These are phyloP conservation scores for Hsuehochloa calcarea DNA, from an alignment of 176 grass and related monocot genomes.

Conservation along the genomic window DNA sequence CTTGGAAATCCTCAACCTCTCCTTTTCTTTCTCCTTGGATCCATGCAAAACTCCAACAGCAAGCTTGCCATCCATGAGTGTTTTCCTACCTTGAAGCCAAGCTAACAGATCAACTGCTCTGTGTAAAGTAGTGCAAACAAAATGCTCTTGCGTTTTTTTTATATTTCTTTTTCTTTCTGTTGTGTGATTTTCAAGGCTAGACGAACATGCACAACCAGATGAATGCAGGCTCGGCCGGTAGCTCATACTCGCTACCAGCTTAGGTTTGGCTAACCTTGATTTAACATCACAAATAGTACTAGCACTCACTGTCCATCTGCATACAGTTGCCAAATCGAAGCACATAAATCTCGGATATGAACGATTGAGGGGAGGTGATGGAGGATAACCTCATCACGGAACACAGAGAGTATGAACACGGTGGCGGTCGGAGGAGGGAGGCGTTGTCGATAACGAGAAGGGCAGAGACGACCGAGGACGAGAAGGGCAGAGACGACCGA, in stretches of 20 bases:
- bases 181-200: not conserved
- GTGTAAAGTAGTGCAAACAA: not conserved
- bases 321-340: too few species aligned
- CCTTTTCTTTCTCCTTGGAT: conserved; percentile 3
- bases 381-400: too few species aligned
- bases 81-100: conserved; percentile 44
- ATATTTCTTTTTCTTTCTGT: not conserved
- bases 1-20: not conserved
- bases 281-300: too few species aligned
- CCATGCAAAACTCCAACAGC: conserved; percentile 26
- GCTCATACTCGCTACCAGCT: not conserved
- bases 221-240: not conserved
- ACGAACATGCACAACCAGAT: conserved; percentile 17
- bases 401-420: too few species aligned
- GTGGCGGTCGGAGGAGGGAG: too few species aligned
- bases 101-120: conserved; percentile 21
- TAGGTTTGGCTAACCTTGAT: conserved; percentile 27
- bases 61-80: conserved; percentile 10
- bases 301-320: too few species aligned
- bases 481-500: too few species aligned
- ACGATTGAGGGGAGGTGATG: too few species aligned
- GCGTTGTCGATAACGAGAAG: too few species aligned
- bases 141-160: not conserved
- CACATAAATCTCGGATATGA: too few species aligned
- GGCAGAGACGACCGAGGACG: too few species aligned